Percentiles rank a stretch among this genome's conserved stretches.
phyloP scores from a whole-genome alignment of 371 early-diverging fungal species.

The Mucor piriformis region DNA sequence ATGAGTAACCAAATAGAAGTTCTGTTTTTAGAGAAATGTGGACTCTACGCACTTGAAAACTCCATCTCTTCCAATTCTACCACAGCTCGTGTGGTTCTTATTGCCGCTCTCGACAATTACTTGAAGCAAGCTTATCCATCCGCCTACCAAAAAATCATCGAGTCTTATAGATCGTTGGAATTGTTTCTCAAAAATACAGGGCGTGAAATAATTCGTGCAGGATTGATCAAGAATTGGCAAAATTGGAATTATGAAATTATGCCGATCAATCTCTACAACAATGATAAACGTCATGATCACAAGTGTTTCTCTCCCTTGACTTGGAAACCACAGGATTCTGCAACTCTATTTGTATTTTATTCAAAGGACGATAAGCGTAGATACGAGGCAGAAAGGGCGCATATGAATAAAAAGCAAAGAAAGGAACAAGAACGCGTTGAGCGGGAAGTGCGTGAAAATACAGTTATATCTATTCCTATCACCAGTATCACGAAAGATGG shows the following conservation, averaged over 20 bases:
- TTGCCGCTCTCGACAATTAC: neutral
- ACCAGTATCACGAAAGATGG: neutral
- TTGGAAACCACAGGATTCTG: neutral
- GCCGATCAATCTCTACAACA: neutral
- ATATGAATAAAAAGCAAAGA: neutral
- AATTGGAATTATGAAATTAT: constrained; percentile 16
- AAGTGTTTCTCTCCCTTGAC: constrained; percentile 8
- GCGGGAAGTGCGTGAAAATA: neutral
- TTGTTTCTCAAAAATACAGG: constrained; percentile 3
- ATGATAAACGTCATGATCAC: constrained; percentile 16
- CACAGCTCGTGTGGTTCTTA: constrained; percentile 1
- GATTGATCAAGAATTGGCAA: constrained; percentile 1
- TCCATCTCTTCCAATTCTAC: neutral
- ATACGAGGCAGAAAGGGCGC: constrained; percentile 7
- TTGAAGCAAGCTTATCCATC: neutral
- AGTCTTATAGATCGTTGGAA: constrained; percentile 3
- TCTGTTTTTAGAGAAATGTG: constrained; percentile 6
- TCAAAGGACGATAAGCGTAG: constrained; percentile 8
- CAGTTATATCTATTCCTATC: neutral
- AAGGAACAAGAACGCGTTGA: neutral
- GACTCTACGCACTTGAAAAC: constrained; percentile 3
- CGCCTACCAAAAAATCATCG: neutral
- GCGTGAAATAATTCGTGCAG: constrained; percentile 10
- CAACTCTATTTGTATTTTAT: constrained; percentile 9
- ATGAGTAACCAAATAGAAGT: constrained; percentile 1